A percentile compares a stretch with the other conserved stretches of the same genome.
phyloP scores from a whole-genome alignment of 495 filamentous ascomycete genomes.

The Neurospora sp. region DNA sequence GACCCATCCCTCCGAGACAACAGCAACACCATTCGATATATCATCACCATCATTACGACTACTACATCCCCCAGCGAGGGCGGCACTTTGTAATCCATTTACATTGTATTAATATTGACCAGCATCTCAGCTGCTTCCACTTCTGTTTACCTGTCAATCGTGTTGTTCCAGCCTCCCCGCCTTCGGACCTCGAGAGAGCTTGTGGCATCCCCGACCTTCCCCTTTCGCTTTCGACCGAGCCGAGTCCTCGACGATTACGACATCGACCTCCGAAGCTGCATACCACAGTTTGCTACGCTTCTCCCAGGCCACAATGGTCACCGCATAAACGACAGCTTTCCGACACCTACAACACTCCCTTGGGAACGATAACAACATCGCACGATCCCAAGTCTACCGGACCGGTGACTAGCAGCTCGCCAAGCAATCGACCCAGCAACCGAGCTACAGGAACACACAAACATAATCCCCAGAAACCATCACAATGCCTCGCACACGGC shows the following conservation, averaged over 20 bases:
- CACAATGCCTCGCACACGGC: conserved; percentile 39
- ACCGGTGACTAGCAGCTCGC: background rate
- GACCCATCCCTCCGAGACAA: background rate
- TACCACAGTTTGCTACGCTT: background rate
- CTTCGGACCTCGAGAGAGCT: background rate
- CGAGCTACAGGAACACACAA: background rate
- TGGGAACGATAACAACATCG: background rate
- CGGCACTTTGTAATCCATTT: background rate
- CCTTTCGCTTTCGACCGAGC: background rate
- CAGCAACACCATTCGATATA: background rate
- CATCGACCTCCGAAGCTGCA: background rate
- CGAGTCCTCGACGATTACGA: background rate
- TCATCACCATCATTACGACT: background rate
- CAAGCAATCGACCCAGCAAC: background rate
- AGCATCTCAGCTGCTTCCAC: background rate
- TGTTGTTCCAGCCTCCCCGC: background rate
- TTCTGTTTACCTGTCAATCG: background rate
- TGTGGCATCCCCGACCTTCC: background rate
- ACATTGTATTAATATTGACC: background rate
- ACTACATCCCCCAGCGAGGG: background rate
- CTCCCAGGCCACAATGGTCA: background rate
- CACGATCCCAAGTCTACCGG: background rate
- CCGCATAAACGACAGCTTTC: background rate
- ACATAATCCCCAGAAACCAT: background rate
- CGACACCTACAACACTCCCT: background rate